Evolutionary conservation across 2,329 filamentous ascomycete species (phyloP).

Genomic region (Sporothrix euskadiensis): DNA sequence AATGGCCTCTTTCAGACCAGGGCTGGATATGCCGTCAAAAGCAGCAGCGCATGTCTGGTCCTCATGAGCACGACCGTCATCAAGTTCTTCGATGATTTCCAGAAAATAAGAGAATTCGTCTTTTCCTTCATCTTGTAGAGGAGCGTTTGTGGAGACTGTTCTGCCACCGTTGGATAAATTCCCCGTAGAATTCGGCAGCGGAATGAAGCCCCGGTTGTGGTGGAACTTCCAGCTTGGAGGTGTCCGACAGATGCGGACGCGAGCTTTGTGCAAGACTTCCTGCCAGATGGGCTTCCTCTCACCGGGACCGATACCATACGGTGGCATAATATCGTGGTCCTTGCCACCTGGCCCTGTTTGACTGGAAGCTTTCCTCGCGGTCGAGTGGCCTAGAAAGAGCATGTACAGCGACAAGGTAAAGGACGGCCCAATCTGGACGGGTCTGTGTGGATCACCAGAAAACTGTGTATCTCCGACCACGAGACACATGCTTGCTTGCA

Average conservation of each 20-base stretch:
- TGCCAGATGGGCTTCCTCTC: constrained; percentile 81
- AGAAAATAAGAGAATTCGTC: constrained; percentile 74
- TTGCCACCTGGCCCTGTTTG: background rate
- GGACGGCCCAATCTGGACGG: constrained; percentile 81
- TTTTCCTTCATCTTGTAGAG: background rate
- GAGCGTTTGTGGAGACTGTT: too few relatives aligned
- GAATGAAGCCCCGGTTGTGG: constrained; percentile 39
- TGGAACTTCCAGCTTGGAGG: constrained; percentile 57
- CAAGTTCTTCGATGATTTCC: constrained; percentile 77
- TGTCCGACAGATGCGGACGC: constrained; percentile 74
- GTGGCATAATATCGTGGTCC: constrained; percentile 14
- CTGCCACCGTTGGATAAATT: background rate
- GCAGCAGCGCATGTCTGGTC: constrained; percentile 35
- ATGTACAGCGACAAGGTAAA: constrained; percentile 92
- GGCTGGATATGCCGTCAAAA: constrained; percentile 46
- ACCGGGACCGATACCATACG: constrained; percentile 51
- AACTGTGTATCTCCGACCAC: constrained; percentile 86
- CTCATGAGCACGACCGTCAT: constrained; percentile 57
- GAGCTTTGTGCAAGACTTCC: constrained; percentile 91
- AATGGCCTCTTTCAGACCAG: constrained; percentile 56
- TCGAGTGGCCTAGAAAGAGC: constrained; percentile 78
- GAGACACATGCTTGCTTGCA: constrained; percentile 91
- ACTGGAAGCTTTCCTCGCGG: constrained; percentile 10
- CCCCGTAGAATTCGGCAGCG: background rate
- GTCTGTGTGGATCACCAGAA: constrained; percentile 59